A percentile compares a stretch with the other conserved stretches of the same genome.
These are phyloP conservation scores for Aspergillus fumigatiaffinis DNA, from an alignment of 2,329 filamentous ascomycete genomes.

Conservation along the genomic window DNA sequence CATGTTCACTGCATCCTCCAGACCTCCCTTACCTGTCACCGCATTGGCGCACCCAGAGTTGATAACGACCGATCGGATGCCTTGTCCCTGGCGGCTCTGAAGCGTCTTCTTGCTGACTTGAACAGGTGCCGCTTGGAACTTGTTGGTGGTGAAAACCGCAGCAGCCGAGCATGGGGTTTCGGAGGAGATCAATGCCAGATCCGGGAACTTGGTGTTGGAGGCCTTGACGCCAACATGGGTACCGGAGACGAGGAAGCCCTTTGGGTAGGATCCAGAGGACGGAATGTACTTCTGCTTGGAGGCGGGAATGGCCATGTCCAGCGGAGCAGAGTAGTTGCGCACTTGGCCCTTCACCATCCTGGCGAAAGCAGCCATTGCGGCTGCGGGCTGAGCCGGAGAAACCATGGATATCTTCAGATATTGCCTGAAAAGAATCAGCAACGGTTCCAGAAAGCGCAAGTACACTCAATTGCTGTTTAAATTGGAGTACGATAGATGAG, in stretches of 20 bases:
- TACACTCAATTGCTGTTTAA: neutral
- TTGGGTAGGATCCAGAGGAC: conserved; percentile 77
- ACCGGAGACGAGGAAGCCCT: conserved; percentile 82
- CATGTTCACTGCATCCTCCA: conserved; percentile 87
- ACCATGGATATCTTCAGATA: conserved; percentile 17
- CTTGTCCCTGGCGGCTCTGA: conserved; percentile 60
- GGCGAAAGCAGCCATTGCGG: conserved; percentile 32
- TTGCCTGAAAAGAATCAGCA: neutral
- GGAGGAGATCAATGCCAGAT: conserved; percentile 83
- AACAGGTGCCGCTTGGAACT: conserved; percentile 94
- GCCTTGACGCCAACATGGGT: conserved; percentile 92
- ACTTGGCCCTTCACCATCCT: conserved; percentile 38
- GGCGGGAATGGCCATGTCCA: conserved; percentile 58
- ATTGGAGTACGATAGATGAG: neutral
- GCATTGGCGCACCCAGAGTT: conserved; percentile 98
- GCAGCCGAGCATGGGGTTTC: conserved; percentile 81
- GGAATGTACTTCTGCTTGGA: conserved; percentile 91
- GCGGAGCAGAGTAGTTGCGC: conserved; percentile 43
- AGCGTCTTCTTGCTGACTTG: conserved; percentile 75
- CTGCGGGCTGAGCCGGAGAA: conserved; percentile 22
- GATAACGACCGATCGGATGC: conserved; percentile 77
- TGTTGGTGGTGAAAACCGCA: conserved; percentile 96
- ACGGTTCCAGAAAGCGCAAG: neutral
- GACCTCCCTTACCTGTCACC: conserved; percentile 83
- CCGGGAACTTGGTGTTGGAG: conserved; percentile 84